phyloP scores from a whole-genome alignment of 805 yeast genomes.

The Candida silvicultrix region DNA sequence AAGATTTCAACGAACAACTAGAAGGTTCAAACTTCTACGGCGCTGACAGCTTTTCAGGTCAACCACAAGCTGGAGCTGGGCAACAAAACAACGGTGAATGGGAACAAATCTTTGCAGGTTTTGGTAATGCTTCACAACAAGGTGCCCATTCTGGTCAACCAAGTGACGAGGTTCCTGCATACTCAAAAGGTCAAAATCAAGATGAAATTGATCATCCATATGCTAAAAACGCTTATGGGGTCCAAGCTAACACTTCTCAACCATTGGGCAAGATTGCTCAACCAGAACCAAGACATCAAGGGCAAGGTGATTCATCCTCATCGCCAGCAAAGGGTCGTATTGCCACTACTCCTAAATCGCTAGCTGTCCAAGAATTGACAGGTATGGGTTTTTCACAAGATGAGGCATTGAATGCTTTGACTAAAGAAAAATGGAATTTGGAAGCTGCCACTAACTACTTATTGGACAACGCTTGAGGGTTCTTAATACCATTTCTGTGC shows the following conservation, averaged over 20 bases:
- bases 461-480: constrained; percentile 54
- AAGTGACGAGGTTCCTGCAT: constrained; percentile 2
- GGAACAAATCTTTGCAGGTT: constrained; percentile 91
- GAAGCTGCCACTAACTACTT: constrained; percentile 85
- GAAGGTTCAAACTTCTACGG: constrained; percentile 21
- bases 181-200: constrained; percentile 2
- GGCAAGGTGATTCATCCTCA: not conserved
- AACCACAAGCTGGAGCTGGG: not conserved
- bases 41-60: constrained; percentile 9
- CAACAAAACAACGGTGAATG: constrained; percentile 60
- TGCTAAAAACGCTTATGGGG: constrained; percentile 6
- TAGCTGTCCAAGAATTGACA: constrained; percentile 69
- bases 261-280: constrained; percentile 1
- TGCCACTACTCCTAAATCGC: constrained; percentile 40
- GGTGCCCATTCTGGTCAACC: constrained; percentile 11
- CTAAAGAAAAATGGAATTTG: constrained; percentile 64
- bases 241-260: not conserved
- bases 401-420: constrained; percentile 63
- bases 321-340: constrained; percentile 22
- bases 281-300: constrained; percentile 3
- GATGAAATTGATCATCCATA: constrained; percentile 10
- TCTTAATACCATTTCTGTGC: too few relatives aligned
- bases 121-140: constrained; percentile 47
- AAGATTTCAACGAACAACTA: constrained; percentile 13
- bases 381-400: constrained; percentile 83